Conservation (phyloP, 2,329 filamentous ascomycete species). For the Exserohilum rostratum region DNA sequence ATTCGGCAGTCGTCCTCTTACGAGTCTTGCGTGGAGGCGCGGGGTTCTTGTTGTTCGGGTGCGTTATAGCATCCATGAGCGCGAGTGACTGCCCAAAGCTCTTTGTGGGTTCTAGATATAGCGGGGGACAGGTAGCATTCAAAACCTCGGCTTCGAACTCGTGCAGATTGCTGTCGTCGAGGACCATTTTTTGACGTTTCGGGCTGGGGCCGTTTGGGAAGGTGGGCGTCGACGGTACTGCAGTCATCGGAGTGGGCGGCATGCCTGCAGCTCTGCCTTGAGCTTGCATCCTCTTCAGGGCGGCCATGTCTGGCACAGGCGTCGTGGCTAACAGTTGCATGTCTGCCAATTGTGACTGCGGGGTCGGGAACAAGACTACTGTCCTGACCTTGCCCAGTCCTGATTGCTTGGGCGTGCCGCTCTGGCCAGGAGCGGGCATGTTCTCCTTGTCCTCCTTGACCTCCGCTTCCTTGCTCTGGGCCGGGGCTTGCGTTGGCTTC, state of each 20-base stretch:
- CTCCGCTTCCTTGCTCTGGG: constrained; percentile 27
- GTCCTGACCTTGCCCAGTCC: constrained; percentile 68
- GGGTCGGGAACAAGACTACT: constrained; percentile 83
- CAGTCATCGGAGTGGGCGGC: constrained; percentile 68
- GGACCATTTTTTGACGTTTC: constrained; percentile 74
- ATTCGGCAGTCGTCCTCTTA: constrained; percentile 91
- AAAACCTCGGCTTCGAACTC: constrained; percentile 79
- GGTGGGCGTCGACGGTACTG: constrained; percentile 61
- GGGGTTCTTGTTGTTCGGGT: constrained; percentile 76
- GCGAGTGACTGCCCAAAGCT: constrained; percentile 71
- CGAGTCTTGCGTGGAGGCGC: constrained; percentile 85
- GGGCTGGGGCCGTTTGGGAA: constrained; percentile 68
- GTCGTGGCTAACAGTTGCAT: constrained; percentile 77
- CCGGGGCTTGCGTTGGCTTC: constrained; percentile 32
- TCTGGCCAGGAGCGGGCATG: constrained; percentile 60
- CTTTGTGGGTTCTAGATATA: constrained; percentile 78
- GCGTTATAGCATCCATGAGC: constrained; percentile 72
- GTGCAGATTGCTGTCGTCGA: constrained; percentile 75
- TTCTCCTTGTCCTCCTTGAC: constrained; percentile 61
- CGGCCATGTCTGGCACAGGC: constrained; percentile 59
- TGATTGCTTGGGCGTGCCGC: constrained; percentile 53
- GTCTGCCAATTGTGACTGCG: constrained; percentile 75
- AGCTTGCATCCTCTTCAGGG: constrained; percentile 57
- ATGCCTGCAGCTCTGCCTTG: constrained; percentile 57
- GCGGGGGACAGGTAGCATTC: constrained; percentile 72